Base-by-base conservation (phyloP, 129 eudicot species). In the Artemisia annua region DNA sequence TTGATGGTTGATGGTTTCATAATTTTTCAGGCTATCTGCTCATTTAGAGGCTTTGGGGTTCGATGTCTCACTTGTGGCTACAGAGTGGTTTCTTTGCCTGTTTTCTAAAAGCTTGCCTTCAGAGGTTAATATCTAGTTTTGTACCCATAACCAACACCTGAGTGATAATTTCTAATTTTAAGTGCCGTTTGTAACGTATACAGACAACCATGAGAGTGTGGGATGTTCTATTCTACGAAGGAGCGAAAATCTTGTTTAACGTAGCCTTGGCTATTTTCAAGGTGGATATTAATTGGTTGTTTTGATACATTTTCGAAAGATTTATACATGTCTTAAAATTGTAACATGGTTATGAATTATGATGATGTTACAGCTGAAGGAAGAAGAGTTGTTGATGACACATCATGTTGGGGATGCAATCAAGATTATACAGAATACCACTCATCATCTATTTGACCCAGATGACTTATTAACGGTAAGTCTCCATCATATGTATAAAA, bases 171-270 rank as follows among this genome's bases (percentile, higher is more conserved):
- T 39, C 46, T 39, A 39, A 39, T 1, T 4, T 57, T 68, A 58
- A 62, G 26, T 50, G 14, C 46, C 70, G n/a, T 66, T 60, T 12
- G 6, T 49, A 2, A 58, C 71, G 55, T 78, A 49, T 82, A 52
- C 82, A 92, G 98, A 92, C 98, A n/a, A 89, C 98, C 9, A 72
- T 92, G 92, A 82, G 98, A 60, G 92, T 89, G 51, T 92, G 98
- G 98, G 98, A 92, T 74, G 87, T 92, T 67, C 91, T 92, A 54
- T 92, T 92, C 82, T 85, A 92, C 56, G 98, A 92, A 73, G 98
- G 98, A 49, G 98, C 96, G 19, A 84, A 80, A 60, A 87, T 84
- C 78, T 74, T 92, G 71, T 84, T 92, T 76, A 76, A 89, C 66
- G 88, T 89, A 48, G 98, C 98, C 11, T 75, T 92, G 81, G 98